phyloP scores from a whole-genome alignment of 1,139 yeast genomes.

The Trichomonascaceae sp. region DNA sequence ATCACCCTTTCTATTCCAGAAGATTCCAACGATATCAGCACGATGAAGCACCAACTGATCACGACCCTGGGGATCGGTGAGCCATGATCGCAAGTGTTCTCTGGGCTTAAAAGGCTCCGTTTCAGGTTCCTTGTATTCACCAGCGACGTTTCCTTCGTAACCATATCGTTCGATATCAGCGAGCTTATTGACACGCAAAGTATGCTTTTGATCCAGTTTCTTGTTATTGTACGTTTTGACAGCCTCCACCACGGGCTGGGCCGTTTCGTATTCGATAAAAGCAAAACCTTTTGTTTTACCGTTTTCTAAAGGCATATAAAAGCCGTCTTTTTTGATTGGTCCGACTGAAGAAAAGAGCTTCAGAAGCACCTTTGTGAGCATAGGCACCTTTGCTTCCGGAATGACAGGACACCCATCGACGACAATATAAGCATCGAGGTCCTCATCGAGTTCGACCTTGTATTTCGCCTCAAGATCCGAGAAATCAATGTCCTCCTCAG shows the following conservation, averaged over 20 bases:
- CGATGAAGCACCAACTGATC: slow-evolving; percentile 84
- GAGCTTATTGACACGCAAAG: slow-evolving; percentile 76
- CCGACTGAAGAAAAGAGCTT: slow-evolving; percentile 75
- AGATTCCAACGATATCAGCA: slow-evolving; percentile 75
- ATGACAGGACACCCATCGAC: slow-evolving; percentile 96
- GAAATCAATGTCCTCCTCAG: slow-evolving; percentile 63
- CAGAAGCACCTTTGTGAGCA: slow-evolving; percentile 75
- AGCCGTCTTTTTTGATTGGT: slow-evolving; percentile 57
- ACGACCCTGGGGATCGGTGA: slow-evolving; percentile 81
- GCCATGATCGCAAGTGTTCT: slow-evolving; percentile 85
- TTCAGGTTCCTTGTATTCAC: slow-evolving; percentile 64
- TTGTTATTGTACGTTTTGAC: slow-evolving; percentile 78
- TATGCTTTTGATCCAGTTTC: slow-evolving; percentile 90
- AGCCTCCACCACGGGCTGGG: slow-evolving; percentile 69
- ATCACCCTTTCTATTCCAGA: slow-evolving; percentile 76
- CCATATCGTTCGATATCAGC: slow-evolving; percentile 82
- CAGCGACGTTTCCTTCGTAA: slow-evolving; percentile 55
- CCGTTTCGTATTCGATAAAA: slow-evolving; percentile 73
- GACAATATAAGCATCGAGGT: slow-evolving; percentile 74
- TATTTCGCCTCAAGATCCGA: slow-evolving; percentile 79
- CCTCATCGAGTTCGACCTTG: slow-evolving; percentile 52
- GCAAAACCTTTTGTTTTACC: slow-evolving; percentile 84
- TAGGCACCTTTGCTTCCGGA: slow-evolving; percentile 81
- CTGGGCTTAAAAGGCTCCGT: slow-evolving; percentile 64
- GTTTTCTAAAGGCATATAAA: slow-evolving; percentile 78